These are phyloP conservation scores for Akebia trifoliata DNA, from an alignment of 164 flowering plant species.

Conservation along the genomic window DNA sequence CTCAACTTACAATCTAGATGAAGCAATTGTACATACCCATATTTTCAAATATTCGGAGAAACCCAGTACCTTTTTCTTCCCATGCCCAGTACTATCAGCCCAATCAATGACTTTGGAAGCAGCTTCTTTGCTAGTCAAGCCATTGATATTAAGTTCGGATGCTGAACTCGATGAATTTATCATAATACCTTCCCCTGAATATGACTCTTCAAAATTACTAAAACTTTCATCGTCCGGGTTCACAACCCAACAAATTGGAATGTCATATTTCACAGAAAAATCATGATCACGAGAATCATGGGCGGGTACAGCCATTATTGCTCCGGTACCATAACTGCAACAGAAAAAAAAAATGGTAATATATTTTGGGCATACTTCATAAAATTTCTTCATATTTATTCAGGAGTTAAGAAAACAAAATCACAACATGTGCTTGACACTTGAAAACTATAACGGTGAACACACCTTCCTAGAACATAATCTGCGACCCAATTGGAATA, in stretches of 20 bases:
- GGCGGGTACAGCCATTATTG: constrained; percentile 99
- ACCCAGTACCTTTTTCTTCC: constrained; percentile 66
- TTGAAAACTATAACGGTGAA: neutral
- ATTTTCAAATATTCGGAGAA: constrained; percentile 3
- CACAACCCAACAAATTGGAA: constrained; percentile 71
- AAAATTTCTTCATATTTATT: neutral
- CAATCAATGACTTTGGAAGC: constrained; percentile 65
- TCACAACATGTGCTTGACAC: neutral
- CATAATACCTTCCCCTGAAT: constrained; percentile 64
- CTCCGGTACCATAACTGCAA: constrained; percentile 95
- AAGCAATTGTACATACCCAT: neutral
- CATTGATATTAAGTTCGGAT: constrained; percentile 72
- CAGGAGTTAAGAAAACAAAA: neutral
- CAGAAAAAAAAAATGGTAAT: neutral
- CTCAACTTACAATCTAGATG: neutral
- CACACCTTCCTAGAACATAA: constrained; percentile 91
- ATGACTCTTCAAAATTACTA: constrained; percentile 37
- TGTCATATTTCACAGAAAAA: constrained; percentile 75
- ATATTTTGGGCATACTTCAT: constrained; percentile 1
- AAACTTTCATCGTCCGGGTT: constrained; percentile 37
- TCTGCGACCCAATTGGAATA: constrained; percentile 98
- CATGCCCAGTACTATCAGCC: constrained; percentile 75
- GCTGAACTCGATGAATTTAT: constrained; percentile 63
- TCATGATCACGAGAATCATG: constrained; percentile 90
- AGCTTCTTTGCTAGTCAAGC: constrained; percentile 62